Base-by-base conservation (phyloP, 257 asterid species). In the Vinca minor region DNA sequence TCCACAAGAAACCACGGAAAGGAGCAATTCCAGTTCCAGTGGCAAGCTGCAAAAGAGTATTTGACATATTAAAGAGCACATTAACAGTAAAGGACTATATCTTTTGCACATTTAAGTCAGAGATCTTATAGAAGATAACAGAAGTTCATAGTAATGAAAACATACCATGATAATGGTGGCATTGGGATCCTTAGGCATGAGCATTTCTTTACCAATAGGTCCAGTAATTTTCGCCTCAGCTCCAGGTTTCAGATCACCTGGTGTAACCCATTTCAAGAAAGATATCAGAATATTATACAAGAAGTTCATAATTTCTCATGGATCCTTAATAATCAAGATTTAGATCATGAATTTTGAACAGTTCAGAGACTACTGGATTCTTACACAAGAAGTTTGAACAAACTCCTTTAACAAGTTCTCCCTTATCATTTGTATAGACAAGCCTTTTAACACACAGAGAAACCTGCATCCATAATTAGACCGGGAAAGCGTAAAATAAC, bases 11-110 rank as follows among this genome's bases (percentile, higher is more conserved):
- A 26, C 87, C 72, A 39, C 98, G 93, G 85, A 92, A 92, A 50
- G 98, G 98, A 72, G 98, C 96, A 65, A 92, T 92, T 41, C 98
- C 98, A 64, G 98, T 92, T 65, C 98, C 98, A 5, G 96, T 92
- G 49, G 76, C 98, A 74, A 92, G 98, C 98, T 88, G 77, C 74
- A 77, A 38, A 3, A 45, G 49, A 12, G 48, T 45, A 68, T 69
- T 14, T 38, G 50, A 62, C 21, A 64, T 59, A 64, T 17, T 60
- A 62, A 47, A 62, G 62, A 49, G 61, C 66, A n/a, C 57, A 59
- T 65, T 71, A 69, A 63, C 1, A 44, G 47, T 4, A 4, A 44
- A 44, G 47, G 21, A 53, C 3, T 23, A 35, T 25, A 62, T 8
- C 32, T 35, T n/a, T 23, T 23, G 38, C 20, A 4, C 3, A 34